Base-by-base conservation (phyloP, 2,329 filamentous ascomycete genomes). In the Xylaria digitata region DNA sequence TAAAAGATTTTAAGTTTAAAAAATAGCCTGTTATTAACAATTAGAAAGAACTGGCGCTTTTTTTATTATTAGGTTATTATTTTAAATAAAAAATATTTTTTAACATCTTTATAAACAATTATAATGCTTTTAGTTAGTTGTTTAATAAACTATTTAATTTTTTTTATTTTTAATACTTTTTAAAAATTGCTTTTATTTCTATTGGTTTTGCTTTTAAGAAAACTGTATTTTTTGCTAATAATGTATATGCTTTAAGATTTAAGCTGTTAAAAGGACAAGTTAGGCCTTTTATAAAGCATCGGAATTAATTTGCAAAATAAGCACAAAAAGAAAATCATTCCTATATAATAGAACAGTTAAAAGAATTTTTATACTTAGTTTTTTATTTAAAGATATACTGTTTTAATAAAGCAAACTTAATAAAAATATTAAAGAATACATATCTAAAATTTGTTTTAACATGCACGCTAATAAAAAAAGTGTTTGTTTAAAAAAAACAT, bases 351-450 rank as follows among this genome's bases (percentile, higher is more conserved):
- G 26, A 59, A 37, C 13, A 48, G 15, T 37, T 57, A 21, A 37
- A 57, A 37, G 6, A 57, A 46, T 57, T 46, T 17, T 37, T 57
- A 34, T 57, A 57, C 8, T 23, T 57, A 23, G n/a, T 57, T 6
- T 23, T 48, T 15, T 56, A 56, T 13, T 48, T 57, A 48, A 57
- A 57, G 21, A 57, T 46, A 1, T 57, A 57, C 6, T 17, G 46
- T 1, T 13, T 17, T 1, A 26, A 11, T 2, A 34, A 37, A 23
- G 8, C 26, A 1, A 17, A 57, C 13, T 32, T 56, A 46, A 19
- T 56, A 13, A 19, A 9, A 4, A 21, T 45, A 0, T 46, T 56
- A 19, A 56, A 56, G 19, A 56, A 45, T 3, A 9, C 8, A 1
- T 56, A 56, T 32, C 13, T 32, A 30, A 56, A 30, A n/a, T 30